Evolutionary conservation across 1,284 basidiomycete species (phyloP), one percentile per base, ranked within the genome.

Genomic region (Inonotus obliquus): DNA sequence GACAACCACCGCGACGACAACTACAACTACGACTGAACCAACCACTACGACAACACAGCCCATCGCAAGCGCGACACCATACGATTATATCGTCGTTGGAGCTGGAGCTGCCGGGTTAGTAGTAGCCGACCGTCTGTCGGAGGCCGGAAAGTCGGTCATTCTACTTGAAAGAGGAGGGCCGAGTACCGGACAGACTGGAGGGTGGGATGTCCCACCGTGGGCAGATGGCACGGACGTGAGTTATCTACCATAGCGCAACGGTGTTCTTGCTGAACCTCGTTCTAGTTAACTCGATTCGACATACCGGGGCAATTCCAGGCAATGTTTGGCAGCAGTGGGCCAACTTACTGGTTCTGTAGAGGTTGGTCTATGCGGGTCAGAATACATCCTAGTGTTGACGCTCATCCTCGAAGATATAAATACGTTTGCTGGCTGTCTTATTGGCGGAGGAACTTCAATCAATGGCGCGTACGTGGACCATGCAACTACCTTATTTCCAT

Each of bases 71-170:
- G 76, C 76, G 3, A 81, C 77, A 10, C 78, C 82, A 7, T 85
- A 83, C 63, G 84, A 86, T 66, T 86, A 85, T 64, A 83, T 86
- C 66, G 73, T 85, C 58, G 83, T 86, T 52, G 84, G 84, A 45
- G 78, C 78, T 53, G 84, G 83, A 14, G 76, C 83, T 4, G 83
- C 77, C 63, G 77, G 77, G 53, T 72, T 78, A 56, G 72, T 79
- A 54, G 64, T 77, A 25, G 84, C 84, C 0, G 84, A 86, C 66
- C 78, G 84, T 45, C 71, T 86, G 1, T 81, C 82, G 2, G 79
- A 86, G 69, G 78, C 81, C 37, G 83, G 82, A 32, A 85, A 86
- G 73, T 84, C 83, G 60, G 83, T 86, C 4, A 73, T 86, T 10
- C 73, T 86, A 2, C 71, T 86, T 6, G 84, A 86, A 67, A 81